A percentile compares a stretch with the other conserved stretches of the same genome.
These are phyloP conservation scores for Fusarium sp. DNA, from an alignment of 2,329 filamentous ascomycete species.

Conservation along the genomic window DNA sequence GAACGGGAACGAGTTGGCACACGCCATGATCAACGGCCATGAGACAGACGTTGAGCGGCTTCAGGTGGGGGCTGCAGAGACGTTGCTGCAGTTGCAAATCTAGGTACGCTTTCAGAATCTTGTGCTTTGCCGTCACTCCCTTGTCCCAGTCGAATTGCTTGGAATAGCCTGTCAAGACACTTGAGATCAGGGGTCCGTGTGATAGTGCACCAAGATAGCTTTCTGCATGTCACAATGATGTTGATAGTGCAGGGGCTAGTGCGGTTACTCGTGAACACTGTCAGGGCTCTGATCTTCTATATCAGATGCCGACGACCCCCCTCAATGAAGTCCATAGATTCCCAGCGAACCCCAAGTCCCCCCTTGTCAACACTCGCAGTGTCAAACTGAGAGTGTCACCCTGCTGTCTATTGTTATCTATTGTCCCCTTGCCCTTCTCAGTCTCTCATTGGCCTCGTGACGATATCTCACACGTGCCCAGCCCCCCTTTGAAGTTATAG, in stretches of 20 bases:
- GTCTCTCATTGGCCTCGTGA: slow-evolving; percentile 7
- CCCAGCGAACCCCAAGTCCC: slow-evolving; percentile 1
- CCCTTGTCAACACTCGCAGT: not conserved
- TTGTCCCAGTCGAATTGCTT: not conserved
- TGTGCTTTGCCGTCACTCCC: not conserved
- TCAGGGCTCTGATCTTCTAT: slow-evolving; percentile 13
- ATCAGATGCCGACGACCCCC: slow-evolving; percentile 21
- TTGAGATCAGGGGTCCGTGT: slow-evolving; percentile 16
- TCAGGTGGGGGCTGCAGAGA: slow-evolving; percentile 11
- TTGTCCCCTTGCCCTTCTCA: not conserved
- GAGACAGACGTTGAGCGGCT: not conserved
- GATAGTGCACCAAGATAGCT: slow-evolving; percentile 1
- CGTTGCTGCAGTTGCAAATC: slow-evolving; percentile 4
- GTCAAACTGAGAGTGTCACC: not conserved
- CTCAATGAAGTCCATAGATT: too few species aligned
- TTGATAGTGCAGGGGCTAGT: not conserved
- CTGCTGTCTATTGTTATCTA: not conserved
- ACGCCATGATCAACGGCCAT: slow-evolving; percentile 5
- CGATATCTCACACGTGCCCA: not conserved
- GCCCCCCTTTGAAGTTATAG: not conserved
- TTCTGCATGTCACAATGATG: not conserved
- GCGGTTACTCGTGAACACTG: not conserved
- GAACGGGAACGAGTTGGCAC: slow-evolving; percentile 1
- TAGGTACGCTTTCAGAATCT: slow-evolving; percentile 6
- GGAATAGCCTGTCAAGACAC: slow-evolving; percentile 17